These are phyloP conservation scores for Albugo laibachii DNA, from an alignment of 352 stramenopile genomes.

Conservation along the genomic window DNA sequence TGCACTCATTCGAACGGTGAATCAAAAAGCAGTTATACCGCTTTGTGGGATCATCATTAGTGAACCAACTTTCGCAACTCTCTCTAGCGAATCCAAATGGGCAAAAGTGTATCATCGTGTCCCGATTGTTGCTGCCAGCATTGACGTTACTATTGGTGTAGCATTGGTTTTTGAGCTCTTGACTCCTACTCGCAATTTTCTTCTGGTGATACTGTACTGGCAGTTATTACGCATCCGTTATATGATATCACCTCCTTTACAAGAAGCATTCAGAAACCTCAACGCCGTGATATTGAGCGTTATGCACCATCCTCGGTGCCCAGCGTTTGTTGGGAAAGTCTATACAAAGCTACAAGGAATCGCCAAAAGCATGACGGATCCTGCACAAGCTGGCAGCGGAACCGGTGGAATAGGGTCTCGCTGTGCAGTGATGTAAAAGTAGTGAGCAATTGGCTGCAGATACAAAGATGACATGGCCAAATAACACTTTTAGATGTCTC, in stretches of 20 bases:
- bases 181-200: conserved; percentile 63
- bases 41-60: conserved; percentile 35
- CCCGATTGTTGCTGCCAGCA: conserved; percentile 47
- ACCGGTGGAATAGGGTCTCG: no score
- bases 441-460: no score
- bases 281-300: conserved; percentile 36
- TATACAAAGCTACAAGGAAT: conserved; percentile 63
- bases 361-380: conserved; percentile 41
- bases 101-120: conserved; percentile 62
- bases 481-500: no score
- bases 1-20: conserved; percentile 20
- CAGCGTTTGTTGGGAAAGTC: conserved; percentile 19
- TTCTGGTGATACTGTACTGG: conserved; percentile 78
- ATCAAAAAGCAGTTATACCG: conserved; percentile 27
- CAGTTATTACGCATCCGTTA: conserved; percentile 80
- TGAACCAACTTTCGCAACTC: conserved; percentile 28
- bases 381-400: conserved; percentile 2
- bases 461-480: no score
- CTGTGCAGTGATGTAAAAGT: no score
- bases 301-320: conserved; percentile 47
- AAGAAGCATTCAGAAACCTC: conserved; percentile 57
- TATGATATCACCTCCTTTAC: conserved; percentile 77
- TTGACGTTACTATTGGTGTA: conserved; percentile 71
- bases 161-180: conserved; percentile 68
- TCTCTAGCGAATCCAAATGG: conserved; percentile 50